Percentiles rank a stretch among this genome's conserved stretches.
These are phyloP conservation scores for Butyriboletus loyo DNA, from an alignment of 768 basidiomycete species.

Conservation along the genomic window DNA sequence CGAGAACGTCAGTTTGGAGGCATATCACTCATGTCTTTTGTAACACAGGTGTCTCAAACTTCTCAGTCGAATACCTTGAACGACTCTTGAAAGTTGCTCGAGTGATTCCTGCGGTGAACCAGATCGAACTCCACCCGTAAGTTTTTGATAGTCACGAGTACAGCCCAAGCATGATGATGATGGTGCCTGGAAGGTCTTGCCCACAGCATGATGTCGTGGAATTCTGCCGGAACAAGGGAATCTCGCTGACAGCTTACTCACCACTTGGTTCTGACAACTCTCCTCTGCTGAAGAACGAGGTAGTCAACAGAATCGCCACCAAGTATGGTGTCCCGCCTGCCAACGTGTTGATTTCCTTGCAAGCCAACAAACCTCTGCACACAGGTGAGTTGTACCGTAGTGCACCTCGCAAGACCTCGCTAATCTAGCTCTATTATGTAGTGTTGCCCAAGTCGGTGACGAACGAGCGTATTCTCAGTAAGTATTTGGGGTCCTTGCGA, in stretches of 20 bases:
- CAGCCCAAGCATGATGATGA: background rate
- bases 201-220: constrained; percentile 63
- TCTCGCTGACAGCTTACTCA: constrained; percentile 74
- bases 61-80: constrained; percentile 61
- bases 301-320: constrained; percentile 59
- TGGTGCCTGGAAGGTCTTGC: constrained; percentile 44
- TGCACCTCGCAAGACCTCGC: constrained; percentile 2
- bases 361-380: constrained; percentile 63
- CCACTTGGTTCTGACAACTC: constrained; percentile 72
- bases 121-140: constrained; percentile 74
- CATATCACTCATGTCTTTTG: background rate
- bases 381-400: constrained; percentile 34
- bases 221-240: constrained; percentile 60
- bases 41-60: constrained; percentile 69
- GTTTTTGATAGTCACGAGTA: constrained; percentile 18
- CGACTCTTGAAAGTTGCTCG: constrained; percentile 52
- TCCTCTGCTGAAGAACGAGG: constrained; percentile 58
- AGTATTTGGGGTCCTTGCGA: constrained; percentile 12
- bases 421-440: constrained; percentile 15
- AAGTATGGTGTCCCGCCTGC: constrained; percentile 58
- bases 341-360: constrained; percentile 69
- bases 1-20: background rate
- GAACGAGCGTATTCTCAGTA: constrained; percentile 55
- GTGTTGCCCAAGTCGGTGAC: constrained; percentile 81
- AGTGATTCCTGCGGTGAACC: constrained; percentile 73